Base-by-base conservation (phyloP, 768 basidiomycete species). In the Mycena alexandri region DNA sequence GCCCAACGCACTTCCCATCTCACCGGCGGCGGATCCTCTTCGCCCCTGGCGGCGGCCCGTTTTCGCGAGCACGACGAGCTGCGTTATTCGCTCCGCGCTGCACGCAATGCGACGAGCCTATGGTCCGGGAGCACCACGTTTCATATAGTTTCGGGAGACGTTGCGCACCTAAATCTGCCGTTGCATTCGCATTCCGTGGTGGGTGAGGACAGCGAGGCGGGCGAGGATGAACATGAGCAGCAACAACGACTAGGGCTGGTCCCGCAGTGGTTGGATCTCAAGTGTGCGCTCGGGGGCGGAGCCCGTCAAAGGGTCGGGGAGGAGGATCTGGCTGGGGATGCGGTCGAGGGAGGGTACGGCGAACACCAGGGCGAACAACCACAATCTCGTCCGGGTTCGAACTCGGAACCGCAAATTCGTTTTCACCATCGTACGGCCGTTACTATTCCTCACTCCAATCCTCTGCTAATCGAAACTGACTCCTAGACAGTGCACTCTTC, bases 241-340 rank as follows among this genome's bases (percentile, higher is more conserved):
- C 17, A 17, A 14, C 67, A 75, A 63, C 69, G 80, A 34, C 72
- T 81, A 3, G 81, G 80, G 8, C 78, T 81, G 44, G 70, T 80
- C 5, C 83, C 83, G 14, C 81, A 80, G 57, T 84, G 82, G 81
- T 74, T 81, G 22, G 72, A 79, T 34, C 61, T 77, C 33, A 36
- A 57, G 11, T 62, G 70, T 22, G 66, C 38, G 43, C 65, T 14
- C 52, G 42, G 24, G 74, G 75, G 77, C 14, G 38, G 38, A 6
- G 29, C 29, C 29, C 3, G 29, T 29, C 29, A 29, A 29, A 3
- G 29, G 29, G 29, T 6, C 6, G 29, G 3, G 29, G 29, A 29
- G 29, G 6, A 29, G 3, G 29, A 29, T 29, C 6, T 6, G 29
- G 29, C 29, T 29, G 29, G 29, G 6, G 3, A 3, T 29, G 29